Conservation (phyloP, 2,329 filamentous ascomycete species). For the Fusarium domesticum region DNA sequence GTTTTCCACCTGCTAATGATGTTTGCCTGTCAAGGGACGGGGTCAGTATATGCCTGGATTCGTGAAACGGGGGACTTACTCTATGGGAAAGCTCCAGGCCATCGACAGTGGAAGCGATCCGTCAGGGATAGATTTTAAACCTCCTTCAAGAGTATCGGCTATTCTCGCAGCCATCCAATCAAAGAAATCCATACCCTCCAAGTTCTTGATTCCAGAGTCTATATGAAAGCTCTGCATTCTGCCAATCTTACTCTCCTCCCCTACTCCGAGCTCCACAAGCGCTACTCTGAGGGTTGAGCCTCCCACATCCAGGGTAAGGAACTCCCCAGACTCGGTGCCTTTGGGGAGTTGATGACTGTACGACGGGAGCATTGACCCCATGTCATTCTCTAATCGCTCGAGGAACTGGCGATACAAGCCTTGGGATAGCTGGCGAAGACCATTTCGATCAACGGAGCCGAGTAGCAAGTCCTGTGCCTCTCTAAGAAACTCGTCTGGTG, state of each 20-base stretch:
- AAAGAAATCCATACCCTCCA: conserved; percentile 61
- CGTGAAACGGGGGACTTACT: conserved; percentile 47
- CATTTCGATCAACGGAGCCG: conserved; percentile 44
- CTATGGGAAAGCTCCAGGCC: conserved; percentile 68
- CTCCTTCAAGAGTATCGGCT: conserved; percentile 51
- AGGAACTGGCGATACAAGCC: conserved; percentile 55
- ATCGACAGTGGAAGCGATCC: conserved; percentile 56
- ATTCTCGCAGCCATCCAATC: conserved; percentile 66
- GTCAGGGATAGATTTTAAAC: conserved; percentile 37
- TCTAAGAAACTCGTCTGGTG: conserved; percentile 51
- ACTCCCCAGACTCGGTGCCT: conserved; percentile 58
- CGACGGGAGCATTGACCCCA: conserved; percentile 62
- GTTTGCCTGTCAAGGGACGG: conserved; percentile 50
- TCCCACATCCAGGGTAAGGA: conserved; percentile 64
- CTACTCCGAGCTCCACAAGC: conserved; percentile 52
- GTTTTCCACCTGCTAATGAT: conserved; percentile 56
- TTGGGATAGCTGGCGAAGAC: conserved; percentile 45
- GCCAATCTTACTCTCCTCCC: conserved; percentile 49
- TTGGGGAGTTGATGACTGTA: conserved; percentile 62
- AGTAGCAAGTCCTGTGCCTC: conserved; percentile 55
- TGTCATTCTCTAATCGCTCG: conserved; percentile 49
- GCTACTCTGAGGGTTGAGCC: conserved; percentile 66
- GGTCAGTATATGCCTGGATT: conserved; percentile 24
- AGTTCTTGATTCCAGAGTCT: conserved; percentile 50
- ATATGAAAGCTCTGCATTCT: conserved; percentile 57